Conservation (phyloP, 345 rosid species). For the Bruguiera sexangula region DNA sequence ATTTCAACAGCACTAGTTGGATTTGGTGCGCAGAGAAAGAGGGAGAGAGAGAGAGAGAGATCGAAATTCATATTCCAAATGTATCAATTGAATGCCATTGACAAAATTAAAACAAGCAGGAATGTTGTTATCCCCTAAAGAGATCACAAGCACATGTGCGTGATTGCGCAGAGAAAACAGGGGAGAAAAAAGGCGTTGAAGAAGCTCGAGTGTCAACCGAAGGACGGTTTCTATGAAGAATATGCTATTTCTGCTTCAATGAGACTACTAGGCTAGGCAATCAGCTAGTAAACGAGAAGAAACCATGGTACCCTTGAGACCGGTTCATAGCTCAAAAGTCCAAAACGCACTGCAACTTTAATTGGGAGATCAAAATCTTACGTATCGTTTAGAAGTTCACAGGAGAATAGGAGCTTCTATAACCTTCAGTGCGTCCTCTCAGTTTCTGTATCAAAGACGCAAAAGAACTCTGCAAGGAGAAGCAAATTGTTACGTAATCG, state of each 20-base stretch:
- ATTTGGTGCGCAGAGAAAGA: no score
- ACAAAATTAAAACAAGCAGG: no score
- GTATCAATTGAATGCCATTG: no score
- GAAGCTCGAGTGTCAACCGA: background rate
- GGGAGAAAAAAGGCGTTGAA: no score
- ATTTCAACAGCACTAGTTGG: no score
- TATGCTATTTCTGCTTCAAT: background rate
- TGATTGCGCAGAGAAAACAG: no score
- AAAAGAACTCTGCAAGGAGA: conserved; percentile 49
- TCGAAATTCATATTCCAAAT: no score
- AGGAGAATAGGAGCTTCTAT: conserved; percentile 60
- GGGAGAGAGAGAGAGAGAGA: no score
- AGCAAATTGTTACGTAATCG: background rate
- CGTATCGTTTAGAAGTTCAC: conserved; percentile 51
- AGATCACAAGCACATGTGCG: no score
- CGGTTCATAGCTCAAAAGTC: background rate
- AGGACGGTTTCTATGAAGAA: background rate
- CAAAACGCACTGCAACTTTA: background rate
- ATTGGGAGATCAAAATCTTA: background rate
- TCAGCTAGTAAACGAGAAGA: background rate
- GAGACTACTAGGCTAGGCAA: background rate
- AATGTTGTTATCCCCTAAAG: no score
- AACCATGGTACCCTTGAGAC: background rate
- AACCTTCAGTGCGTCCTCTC: conserved; percentile 56
- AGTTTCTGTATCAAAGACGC: conserved; percentile 51